Conservation (phyloP, 345 rosid genomes). For the Capsella bursapastoris region DNA sequence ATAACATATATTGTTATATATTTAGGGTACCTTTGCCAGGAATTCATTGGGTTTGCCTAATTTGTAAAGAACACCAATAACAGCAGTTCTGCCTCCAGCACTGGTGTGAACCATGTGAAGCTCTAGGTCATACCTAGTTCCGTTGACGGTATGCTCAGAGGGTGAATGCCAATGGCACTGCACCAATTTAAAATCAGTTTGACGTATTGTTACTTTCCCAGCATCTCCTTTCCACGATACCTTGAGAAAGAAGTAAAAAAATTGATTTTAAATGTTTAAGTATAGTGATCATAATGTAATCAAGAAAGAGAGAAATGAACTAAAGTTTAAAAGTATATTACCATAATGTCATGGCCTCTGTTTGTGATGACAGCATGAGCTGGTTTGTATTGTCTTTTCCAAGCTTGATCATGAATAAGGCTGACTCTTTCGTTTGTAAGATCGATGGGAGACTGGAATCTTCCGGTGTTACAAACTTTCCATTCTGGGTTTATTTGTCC, state of each 20-base stretch:
- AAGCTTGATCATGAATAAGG: constrained; percentile 40
- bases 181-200: constrained; percentile 49
- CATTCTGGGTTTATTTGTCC: constrained; percentile 55
- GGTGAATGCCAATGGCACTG: constrained; percentile 83
- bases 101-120: constrained; percentile 66
- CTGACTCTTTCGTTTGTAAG: constrained; percentile 42
- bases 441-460: constrained; percentile 74
- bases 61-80: constrained; percentile 57
- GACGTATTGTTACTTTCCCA: constrained; percentile 57
- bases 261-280: neutral
- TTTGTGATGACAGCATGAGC: constrained; percentile 60
- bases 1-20: neutral
- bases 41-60: constrained; percentile 64
- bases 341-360: constrained; percentile 73
- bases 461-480: constrained; percentile 59
- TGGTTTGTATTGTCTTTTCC: constrained; percentile 58
- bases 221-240: constrained; percentile 74
- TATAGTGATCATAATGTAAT: neutral
- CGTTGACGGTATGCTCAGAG: constrained; percentile 67
- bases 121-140: constrained; percentile 59
- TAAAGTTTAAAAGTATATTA: constrained; percentile 17
- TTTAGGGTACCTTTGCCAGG: constrained; percentile 53
- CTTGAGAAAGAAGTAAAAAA: constrained; percentile 31
- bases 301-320: neutral
- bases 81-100: constrained; percentile 49